phyloP scores from a whole-genome alignment of 2,329 filamentous ascomycete species.

The Corinectria fuckeliana region DNA sequence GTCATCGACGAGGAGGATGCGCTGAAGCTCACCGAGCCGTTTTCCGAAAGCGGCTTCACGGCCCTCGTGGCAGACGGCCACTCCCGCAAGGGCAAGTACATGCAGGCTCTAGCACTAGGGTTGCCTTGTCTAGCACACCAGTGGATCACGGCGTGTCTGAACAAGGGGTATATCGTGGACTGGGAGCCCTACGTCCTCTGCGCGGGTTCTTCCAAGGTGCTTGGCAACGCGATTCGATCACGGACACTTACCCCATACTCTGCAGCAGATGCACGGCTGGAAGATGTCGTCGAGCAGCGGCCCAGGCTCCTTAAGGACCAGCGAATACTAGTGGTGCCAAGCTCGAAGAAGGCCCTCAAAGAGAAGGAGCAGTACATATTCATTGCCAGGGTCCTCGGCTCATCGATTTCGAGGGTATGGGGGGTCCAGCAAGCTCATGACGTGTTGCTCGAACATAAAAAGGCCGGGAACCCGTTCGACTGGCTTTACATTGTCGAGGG shows the following conservation, averaged over 20 bases:
- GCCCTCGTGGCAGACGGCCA: slow-evolving; percentile 87
- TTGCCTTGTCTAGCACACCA: slow-evolving; percentile 83
- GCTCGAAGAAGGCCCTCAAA: slow-evolving; percentile 61
- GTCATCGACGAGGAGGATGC: slow-evolving; percentile 39
- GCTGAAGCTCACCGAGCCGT: slow-evolving; percentile 61
- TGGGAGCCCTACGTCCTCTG: slow-evolving; percentile 87
- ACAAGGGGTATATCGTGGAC: slow-evolving; percentile 65
- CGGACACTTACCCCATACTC: slow-evolving; percentile 70
- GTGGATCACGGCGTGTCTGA: slow-evolving; percentile 79
- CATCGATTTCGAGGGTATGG: slow-evolving; percentile 69
- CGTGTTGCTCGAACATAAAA: slow-evolving; percentile 59
- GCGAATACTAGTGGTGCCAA: slow-evolving; percentile 74
- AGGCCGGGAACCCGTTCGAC: slow-evolving; percentile 62
- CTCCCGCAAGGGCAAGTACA: slow-evolving; percentile 87
- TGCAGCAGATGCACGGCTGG: slow-evolving; percentile 61
- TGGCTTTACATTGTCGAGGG: slow-evolving; percentile 82
- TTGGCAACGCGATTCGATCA: slow-evolving; percentile 80
- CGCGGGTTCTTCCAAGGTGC: slow-evolving; percentile 78
- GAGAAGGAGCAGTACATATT: slow-evolving; percentile 78
- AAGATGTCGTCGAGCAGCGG: slow-evolving; percentile 63
- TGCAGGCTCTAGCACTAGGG: slow-evolving; percentile 90
- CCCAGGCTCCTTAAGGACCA: slow-evolving; percentile 68
- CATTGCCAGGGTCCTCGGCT: slow-evolving; percentile 78
- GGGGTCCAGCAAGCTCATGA: slow-evolving; percentile 70
- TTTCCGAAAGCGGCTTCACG: slow-evolving; percentile 72